These are phyloP conservation scores for Senna siamea DNA, from an alignment of 306 rosid species.

Conservation along the genomic window DNA sequence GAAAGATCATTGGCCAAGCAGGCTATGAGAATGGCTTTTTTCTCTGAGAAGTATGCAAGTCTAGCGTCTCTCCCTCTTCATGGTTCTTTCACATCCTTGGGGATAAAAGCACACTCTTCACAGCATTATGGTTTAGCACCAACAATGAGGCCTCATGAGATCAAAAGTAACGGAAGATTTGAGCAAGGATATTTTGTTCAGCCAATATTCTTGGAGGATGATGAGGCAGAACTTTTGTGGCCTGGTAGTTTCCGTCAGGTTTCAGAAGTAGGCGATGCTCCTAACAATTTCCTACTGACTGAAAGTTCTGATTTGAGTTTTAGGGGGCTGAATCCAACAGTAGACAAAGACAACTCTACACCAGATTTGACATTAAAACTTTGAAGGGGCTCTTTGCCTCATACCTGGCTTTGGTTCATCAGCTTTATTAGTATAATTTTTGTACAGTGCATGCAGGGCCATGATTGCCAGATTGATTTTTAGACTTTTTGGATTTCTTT, in stretches of 20 bases:
- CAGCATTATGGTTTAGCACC: conserved; percentile 55
- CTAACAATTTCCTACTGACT: conserved; percentile 50
- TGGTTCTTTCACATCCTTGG: conserved; percentile 75
- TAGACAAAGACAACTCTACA: conserved; percentile 52
- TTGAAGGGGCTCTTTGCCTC: conserved; percentile 43
- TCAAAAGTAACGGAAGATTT: conserved; percentile 51
- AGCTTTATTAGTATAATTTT: conserved; percentile 40
- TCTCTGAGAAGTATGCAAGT: conserved; percentile 68
- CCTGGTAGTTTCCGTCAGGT: conserved; percentile 84
- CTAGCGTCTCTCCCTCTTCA: conserved; percentile 76
- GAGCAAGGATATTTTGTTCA: conserved; percentile 56
- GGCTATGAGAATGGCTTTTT: conserved; percentile 77
- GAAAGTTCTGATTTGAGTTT: conserved; percentile 57
- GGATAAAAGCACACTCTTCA: conserved; percentile 83
- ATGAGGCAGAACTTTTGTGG: conserved; percentile 70
- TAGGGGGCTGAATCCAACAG: conserved; percentile 51
- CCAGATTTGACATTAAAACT: conserved; percentile 94
- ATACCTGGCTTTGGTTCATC: conserved; percentile 40
- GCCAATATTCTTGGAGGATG: conserved; percentile 74
- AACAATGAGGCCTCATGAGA: conserved; percentile 58
- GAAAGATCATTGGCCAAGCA: conserved; percentile 85
- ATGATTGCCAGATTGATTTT: conserved; percentile 41
- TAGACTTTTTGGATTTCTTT: conserved; percentile 32
- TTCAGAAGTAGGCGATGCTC: conserved; percentile 41
- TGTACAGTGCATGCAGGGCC: conserved; percentile 56